phyloP scores from a whole-genome alignment of 208 protist species.

The Wallacemonas sp. region DNA sequence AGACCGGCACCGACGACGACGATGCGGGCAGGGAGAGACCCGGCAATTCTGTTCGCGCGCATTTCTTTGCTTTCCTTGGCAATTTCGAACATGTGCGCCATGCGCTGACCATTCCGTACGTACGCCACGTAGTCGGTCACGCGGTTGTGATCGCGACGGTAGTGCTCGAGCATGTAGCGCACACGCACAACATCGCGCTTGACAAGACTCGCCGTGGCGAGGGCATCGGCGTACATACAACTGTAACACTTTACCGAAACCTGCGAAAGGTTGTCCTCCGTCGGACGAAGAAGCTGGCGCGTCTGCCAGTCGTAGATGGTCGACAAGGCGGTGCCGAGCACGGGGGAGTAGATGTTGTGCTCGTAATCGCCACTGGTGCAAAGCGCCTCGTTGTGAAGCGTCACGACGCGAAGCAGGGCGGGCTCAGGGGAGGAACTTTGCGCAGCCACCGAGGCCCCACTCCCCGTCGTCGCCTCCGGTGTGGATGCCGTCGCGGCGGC shows the following conservation, averaged over 20 bases:
- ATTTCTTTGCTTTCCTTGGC: slow-evolving; percentile 36
- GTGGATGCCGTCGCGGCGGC: not conserved
- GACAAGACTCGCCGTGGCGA: slow-evolving; percentile 46
- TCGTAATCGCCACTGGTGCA: slow-evolving; percentile 59
- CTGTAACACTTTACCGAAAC: slow-evolving; percentile 52
- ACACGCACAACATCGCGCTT: slow-evolving; percentile 42
- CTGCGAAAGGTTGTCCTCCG: slow-evolving; percentile 30
- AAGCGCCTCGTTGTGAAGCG: slow-evolving; percentile 39
- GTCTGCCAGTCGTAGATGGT: slow-evolving; percentile 45
- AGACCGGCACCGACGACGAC: slow-evolving; percentile 71
- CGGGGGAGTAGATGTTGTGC: slow-evolving; percentile 21
- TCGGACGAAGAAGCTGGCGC: slow-evolving; percentile 25
- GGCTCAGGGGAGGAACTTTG: not conserved
- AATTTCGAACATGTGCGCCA: slow-evolving; percentile 54
- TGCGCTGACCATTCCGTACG: slow-evolving; percentile 29
- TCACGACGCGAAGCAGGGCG: slow-evolving; percentile 30
- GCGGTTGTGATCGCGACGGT: slow-evolving; percentile 40
- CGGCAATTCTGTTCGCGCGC: slow-evolving; percentile 34
- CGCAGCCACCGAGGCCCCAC: not conserved
- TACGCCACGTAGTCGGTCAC: slow-evolving; percentile 59
- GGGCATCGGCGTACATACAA: slow-evolving; percentile 60
- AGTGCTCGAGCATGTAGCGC: slow-evolving; percentile 43
- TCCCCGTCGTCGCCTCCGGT: not conserved
- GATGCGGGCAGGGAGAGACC: slow-evolving; percentile 38
- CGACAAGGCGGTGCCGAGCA: slow-evolving; percentile 8